Conservation (phyloP, 352 stramenopile species). For the Phytophthora boehmeriae region DNA sequence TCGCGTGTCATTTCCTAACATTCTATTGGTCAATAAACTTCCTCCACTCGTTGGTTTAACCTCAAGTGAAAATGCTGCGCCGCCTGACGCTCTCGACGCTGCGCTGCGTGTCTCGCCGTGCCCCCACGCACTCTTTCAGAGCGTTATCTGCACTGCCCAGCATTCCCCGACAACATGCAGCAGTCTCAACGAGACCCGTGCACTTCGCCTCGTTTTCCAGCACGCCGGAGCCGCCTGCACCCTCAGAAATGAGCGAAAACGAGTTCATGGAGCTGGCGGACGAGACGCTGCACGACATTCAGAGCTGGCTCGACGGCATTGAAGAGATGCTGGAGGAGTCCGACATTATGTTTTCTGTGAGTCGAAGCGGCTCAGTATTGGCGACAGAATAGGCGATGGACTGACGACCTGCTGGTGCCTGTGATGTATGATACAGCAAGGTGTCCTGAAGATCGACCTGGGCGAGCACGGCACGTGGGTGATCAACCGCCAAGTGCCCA, state of each 20-base stretch:
- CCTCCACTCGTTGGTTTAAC: constrained; percentile 7
- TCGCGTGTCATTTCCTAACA: too few species aligned
- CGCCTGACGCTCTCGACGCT: constrained; percentile 25
- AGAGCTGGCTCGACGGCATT: constrained; percentile 81
- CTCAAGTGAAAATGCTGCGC: constrained; percentile 28
- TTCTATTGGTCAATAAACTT: not conserved
- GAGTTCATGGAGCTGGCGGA: constrained; percentile 84
- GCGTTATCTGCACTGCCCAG: constrained; percentile 5
- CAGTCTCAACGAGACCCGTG: not conserved
- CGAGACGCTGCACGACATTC: constrained; percentile 71
- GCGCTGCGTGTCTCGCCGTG: constrained; percentile 19
- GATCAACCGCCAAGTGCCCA: constrained; percentile 98
- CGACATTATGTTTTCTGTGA: constrained; percentile 78
- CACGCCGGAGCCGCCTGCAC: constrained; percentile 13
- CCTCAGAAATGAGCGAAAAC: constrained; percentile 61
- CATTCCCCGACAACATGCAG: not conserved
- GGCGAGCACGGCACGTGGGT: constrained; percentile 95
- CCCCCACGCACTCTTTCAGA: constrained; percentile 13
- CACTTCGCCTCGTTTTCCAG: constrained; percentile 16
- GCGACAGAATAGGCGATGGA: not conserved
- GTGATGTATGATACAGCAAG: constrained; percentile 76
- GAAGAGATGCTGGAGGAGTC: constrained; percentile 88
- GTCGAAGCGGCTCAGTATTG: constrained; percentile 13
- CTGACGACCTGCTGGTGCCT: not conserved
- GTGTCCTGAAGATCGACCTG: constrained; percentile 95